Evolutionary conservation across 106 monocot species (phyloP).

Genomic region (Acanthochlamys bracteata): DNA sequence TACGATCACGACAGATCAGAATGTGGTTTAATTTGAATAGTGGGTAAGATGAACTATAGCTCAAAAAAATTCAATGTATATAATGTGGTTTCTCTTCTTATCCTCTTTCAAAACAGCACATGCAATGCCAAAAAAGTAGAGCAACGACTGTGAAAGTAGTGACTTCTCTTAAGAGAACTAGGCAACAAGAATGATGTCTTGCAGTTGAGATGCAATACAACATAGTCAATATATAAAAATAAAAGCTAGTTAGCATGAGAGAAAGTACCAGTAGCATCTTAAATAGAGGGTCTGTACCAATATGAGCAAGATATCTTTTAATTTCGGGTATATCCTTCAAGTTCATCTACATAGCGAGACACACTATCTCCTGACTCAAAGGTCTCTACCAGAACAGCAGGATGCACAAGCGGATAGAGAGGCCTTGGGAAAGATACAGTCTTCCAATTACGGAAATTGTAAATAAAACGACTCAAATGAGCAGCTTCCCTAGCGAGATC

Average conservation of each 20-base stretch:
- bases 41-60: too few relatives aligned
- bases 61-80: too few relatives aligned
- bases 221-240: background rate
- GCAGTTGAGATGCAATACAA: background rate
- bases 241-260: too few relatives aligned
- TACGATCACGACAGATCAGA: too few relatives aligned
- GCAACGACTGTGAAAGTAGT: too few relatives aligned
- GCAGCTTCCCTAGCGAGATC: constrained; percentile 90
- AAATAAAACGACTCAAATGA: constrained; percentile 78
- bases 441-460: constrained; percentile 81
- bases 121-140: too few relatives aligned
- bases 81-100: too few relatives aligned
- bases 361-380: constrained; percentile 83
- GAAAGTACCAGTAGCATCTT: constrained; percentile 75
- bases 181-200: background rate
- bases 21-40: too few relatives aligned
- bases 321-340: constrained; percentile 45
- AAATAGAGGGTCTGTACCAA: constrained; percentile 77
- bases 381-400: constrained; percentile 86
- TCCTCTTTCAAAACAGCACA: too few relatives aligned
- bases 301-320: constrained; percentile 65
- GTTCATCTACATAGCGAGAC: constrained; percentile 61
- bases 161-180: background rate
- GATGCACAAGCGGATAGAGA: constrained; percentile 85
- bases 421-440: constrained; percentile 87